These are phyloP conservation scores for Tylopilus sp. DNA, from an alignment of 768 basidiomycete genomes.

Conservation along the genomic window DNA sequence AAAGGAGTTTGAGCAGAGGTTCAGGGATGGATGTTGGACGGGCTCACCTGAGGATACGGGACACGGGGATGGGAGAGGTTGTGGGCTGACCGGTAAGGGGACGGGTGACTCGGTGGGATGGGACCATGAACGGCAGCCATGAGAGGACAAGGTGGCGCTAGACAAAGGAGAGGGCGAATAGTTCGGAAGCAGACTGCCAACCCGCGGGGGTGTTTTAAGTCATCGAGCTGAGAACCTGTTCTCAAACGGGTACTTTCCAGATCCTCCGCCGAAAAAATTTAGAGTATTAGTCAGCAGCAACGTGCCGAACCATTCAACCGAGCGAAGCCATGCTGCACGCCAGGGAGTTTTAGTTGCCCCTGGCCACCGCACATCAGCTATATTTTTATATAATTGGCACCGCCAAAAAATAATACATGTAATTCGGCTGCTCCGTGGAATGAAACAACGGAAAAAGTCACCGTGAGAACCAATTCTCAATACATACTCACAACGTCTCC, in stretches of 20 bases:
- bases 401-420: slow-evolving; percentile 17
- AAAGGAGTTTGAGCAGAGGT: background rate
- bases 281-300: slow-evolving; percentile 19
- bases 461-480: slow-evolving; percentile 21
- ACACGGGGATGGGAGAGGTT: slow-evolving; percentile 25
- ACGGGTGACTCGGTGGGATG: slow-evolving; percentile 24
- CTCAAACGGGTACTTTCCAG: slow-evolving; percentile 10
- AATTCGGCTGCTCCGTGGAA: slow-evolving; percentile 21
- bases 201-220: slow-evolving; percentile 22
- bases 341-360: too few species aligned
- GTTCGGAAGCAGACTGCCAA: slow-evolving; percentile 18
- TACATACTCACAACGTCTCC: slow-evolving; percentile 7
- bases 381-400: slow-evolving; percentile 27
- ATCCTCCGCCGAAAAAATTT: slow-evolving; percentile 5
- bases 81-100: slow-evolving; percentile 26
- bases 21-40: too few species aligned
- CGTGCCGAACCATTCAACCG: slow-evolving; percentile 26
- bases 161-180: slow-evolving; percentile 7
- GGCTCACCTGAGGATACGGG: slow-evolving; percentile 27
- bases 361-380: background rate
- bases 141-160: slow-evolving; percentile 18
- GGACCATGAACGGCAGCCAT: slow-evolving; percentile 35
- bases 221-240: slow-evolving; percentile 14
- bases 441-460: slow-evolving; percentile 32
- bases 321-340: slow-evolving; percentile 6